Evolutionary conservation across 1,284 basidiomycete genomes (phyloP), one percentile per base, ranked within the genome.

Genomic region (Sphaerobolus stellatus): DNA sequence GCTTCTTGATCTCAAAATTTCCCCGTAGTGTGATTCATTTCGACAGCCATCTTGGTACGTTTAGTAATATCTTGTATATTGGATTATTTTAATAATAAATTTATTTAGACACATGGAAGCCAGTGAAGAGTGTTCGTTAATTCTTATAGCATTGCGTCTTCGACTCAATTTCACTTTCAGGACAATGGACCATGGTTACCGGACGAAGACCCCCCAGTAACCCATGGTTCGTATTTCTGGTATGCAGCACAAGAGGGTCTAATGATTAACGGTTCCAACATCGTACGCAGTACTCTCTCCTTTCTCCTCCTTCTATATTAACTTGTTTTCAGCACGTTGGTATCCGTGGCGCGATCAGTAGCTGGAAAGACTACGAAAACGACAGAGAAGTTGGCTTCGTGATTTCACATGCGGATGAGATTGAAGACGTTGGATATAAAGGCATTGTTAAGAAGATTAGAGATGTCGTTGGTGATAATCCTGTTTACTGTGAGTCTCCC

Each of bases 171-270:
- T 8, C 30, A 13, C 27, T 48, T 20, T 31, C 14, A 62, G 61
- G 58, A 59, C 8, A 56, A 58, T 47, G 59, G 67, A 31, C 69
- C 69, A 13, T 70, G 68, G 69, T 62, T 71, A 5, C 69, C 69
- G 1, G 69, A 58, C 16, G 68, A 71, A 56, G 68, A 70, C 49
- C 62, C 70, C 22, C 68, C 69, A 5, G 66, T 71, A 45, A 68
- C 64, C 29, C 73, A 75, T 55, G 73, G 73, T 4, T 69, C 66
- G 50, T 74, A 73, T 65, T 75, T 75, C 64, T 74, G 65, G 64
- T 71, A 73, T 48, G 74, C 74, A 0, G 57, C 66, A 33, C 59
- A 73, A 33, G 73, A 75, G 57, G 72, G 74, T 18, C 66, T 75
- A 4, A 70, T 73, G 28, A 54, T 67, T 13, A 69, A 74, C 61